phyloP scores from a whole-genome alignment of 352 stramenopile species.

The Pythium aquatile region DNA sequence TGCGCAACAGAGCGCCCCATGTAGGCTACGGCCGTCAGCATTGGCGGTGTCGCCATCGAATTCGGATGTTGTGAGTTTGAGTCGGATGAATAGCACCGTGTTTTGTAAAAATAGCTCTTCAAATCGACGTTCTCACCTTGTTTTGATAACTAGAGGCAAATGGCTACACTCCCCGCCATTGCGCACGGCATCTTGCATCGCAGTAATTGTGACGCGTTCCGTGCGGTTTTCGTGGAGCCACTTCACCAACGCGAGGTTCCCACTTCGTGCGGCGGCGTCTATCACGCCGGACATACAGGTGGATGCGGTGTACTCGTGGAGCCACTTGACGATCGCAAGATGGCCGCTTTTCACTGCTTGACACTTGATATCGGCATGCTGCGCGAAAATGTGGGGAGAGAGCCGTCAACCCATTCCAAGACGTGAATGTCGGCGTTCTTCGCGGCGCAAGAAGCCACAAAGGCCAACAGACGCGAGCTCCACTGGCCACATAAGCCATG shows the following conservation, averaged over 20 bases:
- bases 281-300: not conserved
- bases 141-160: not conserved
- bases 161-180: conserved; percentile 1
- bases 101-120: not conserved
- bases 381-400: too few species aligned
- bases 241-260: conserved; percentile 10
- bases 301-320: not conserved
- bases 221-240: conserved; percentile 17
- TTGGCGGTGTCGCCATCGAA: not conserved
- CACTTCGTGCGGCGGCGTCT: not conserved
- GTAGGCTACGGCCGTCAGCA: not conserved
- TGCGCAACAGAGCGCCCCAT: not conserved
- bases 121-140: not conserved
- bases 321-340: conserved; percentile 14
- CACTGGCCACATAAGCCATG: too few species aligned
- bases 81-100: not conserved
- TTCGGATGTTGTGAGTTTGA: not conserved
- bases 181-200: conserved; percentile 9
- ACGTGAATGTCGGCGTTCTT: too few species aligned
- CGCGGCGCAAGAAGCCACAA: too few species aligned
- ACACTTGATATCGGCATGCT: too few species aligned
- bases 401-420: too few species aligned
- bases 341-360: not conserved
- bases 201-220: not conserved
- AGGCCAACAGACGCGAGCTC: too few species aligned